Percentiles rank a stretch among this genome's conserved stretches.
phyloP scores from a whole-genome alignment of 306 rosid genomes.

The Lagenaria siceraria region DNA sequence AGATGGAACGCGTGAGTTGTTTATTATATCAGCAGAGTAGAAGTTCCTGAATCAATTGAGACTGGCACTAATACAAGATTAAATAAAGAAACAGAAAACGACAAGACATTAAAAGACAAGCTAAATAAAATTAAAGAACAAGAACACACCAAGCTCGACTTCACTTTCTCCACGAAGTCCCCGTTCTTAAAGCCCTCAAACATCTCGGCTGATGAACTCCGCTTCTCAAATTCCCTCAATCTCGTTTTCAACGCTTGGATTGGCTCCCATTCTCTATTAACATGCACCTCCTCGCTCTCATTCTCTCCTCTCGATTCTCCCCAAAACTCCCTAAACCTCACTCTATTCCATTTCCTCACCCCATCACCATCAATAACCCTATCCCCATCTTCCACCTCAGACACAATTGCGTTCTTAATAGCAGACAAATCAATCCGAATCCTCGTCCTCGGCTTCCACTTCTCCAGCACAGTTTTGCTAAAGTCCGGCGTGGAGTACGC shows the following conservation, averaged over 20 bases:
- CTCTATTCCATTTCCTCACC: conserved; percentile 28
- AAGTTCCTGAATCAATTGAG: neutral
- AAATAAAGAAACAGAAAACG: neutral
- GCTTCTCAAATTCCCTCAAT: conserved; percentile 72
- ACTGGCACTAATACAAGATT: neutral
- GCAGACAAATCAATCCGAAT: conserved; percentile 84
- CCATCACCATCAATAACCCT: conserved; percentile 37
- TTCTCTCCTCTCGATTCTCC: conserved; percentile 64
- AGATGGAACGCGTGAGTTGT: neutral
- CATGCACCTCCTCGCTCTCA: conserved; percentile 27
- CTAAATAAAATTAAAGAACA: conserved; percentile 15
- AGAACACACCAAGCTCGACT: conserved; percentile 64
- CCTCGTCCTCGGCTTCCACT: conserved; percentile 66
- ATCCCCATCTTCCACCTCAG: conserved; percentile 40
- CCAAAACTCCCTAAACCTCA: conserved; percentile 59
- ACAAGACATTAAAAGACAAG: neutral
- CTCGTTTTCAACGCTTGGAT: conserved; percentile 73
- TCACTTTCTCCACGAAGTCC: conserved; percentile 78
- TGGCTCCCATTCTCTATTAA: conserved; percentile 70
- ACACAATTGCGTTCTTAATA: conserved; percentile 61
- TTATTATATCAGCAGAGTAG: neutral
- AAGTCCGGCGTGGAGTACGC: conserved; percentile 85
- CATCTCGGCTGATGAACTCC: conserved; percentile 48
- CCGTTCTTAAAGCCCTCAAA: conserved; percentile 65
- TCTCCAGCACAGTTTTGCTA: conserved; percentile 87